Conservation (phyloP, 1,284 basidiomycete species). For the Cutaneotrichosporon cutaneum region DNA sequence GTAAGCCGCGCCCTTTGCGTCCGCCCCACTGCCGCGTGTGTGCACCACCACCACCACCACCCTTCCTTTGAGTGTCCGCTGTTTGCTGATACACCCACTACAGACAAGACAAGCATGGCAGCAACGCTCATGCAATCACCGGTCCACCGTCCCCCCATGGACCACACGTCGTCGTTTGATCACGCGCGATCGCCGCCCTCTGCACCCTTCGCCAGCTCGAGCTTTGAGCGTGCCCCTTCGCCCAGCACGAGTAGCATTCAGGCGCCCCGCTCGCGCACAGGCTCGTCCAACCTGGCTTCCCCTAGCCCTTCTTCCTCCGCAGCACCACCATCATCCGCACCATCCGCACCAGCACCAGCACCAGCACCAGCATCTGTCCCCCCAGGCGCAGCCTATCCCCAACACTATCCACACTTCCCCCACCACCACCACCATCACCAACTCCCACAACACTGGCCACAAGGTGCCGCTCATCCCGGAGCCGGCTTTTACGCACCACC, state of each 20-base stretch:
- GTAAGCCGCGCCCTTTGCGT: slow-evolving; percentile 1
- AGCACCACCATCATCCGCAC: too few species aligned
- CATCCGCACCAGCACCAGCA: not conserved
- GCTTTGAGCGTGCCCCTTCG: slow-evolving; percentile 32
- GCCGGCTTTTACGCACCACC: slow-evolving; percentile 40
- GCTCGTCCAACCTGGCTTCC: slow-evolving; percentile 22
- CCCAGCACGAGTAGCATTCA: slow-evolving; percentile 18
- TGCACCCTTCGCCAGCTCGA: slow-evolving; percentile 25
- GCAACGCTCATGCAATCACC: slow-evolving; percentile 41
- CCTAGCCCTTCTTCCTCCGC: slow-evolving; percentile 24
- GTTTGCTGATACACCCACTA: not conserved
- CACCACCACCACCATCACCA: slow-evolving; percentile 16
- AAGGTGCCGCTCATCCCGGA: slow-evolving; percentile 23
- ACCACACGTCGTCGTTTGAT: slow-evolving; percentile 46
- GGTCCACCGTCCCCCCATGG: slow-evolving; percentile 46
- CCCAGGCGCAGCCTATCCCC: slow-evolving; percentile 14
- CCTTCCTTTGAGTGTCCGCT: too few species aligned
- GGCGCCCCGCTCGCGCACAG: slow-evolving; percentile 24
- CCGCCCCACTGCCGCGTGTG: not conserved
- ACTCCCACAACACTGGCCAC: slow-evolving; percentile 3
- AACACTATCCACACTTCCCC: slow-evolving; percentile 9
- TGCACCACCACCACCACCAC: too few species aligned
- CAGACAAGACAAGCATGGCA: slow-evolving; percentile 37
- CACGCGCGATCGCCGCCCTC: slow-evolving; percentile 35
- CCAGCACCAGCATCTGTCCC: slow-evolving; percentile 15